Base-by-base conservation (phyloP, 441 rosid species). In the Erysimum pusillum region DNA sequence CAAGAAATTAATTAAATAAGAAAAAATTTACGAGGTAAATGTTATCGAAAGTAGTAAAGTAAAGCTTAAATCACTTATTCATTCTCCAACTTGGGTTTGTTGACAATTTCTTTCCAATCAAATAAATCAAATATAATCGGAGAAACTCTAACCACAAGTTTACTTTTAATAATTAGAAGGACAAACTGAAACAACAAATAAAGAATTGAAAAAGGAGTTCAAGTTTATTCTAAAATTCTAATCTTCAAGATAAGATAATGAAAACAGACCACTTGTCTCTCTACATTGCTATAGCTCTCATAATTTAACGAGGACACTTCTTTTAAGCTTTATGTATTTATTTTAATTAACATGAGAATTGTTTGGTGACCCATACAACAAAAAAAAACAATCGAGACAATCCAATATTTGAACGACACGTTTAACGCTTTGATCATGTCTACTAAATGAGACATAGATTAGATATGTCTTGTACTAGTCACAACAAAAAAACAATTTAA, bases 211-310 rank as follows among this genome's bases (percentile, higher is more conserved):
- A 52, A 61, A 69, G 22, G 42, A 53, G 13, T 52, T 68, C 3
- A 62, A 53, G 54, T 59, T 49, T 59, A 60, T 75, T 75, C 60
- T 48, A 35, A 74, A 74, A 46, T 59, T 75, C 18, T 61, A 63
- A 76, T 76, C 60, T n/a, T 44, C 52, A 54, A 35, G 80, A 76
- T 69, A 76, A 63, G 80, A 76, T 76, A 76, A 69, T 51, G 80
- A 76, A 25, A 69, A 53, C 39, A 76, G 71, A 76, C 80, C 51
- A 76, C 69, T 63, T 76, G 70, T 76, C 70, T 63, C 75, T 67
- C 41, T 20, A 14, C 38, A 22, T 20, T 67, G 61, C 61, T 13
- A 66, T 35, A 36, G 60, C 46, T 36, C 28, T 35, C 51, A 75
- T 60, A 22, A 75, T 41, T 18, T 60, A 61, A 48, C 73, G 59